Evolutionary conservation across 768 basidiomycete species (phyloP).

Genomic region (Russula brevipes): DNA sequence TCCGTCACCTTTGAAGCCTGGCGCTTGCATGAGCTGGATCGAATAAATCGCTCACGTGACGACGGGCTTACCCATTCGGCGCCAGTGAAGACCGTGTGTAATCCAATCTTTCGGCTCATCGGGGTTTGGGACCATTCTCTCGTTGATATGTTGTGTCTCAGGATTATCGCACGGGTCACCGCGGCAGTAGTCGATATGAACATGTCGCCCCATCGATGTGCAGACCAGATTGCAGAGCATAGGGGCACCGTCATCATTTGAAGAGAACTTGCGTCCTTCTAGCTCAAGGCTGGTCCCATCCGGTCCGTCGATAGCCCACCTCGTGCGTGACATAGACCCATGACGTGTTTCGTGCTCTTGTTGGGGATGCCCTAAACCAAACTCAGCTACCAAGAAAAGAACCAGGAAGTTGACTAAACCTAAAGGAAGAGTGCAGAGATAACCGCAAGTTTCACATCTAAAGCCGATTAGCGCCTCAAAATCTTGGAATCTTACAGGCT

Average conservation of each 20-base stretch:
- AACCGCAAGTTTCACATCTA: slow-evolving; percentile 54
- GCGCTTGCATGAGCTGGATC: neutral
- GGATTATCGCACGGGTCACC: slow-evolving; percentile 39
- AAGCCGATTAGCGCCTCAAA: neutral
- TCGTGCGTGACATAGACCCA: slow-evolving; percentile 55
- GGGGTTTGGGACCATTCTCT: slow-evolving; percentile 43
- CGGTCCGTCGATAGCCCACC: slow-evolving; percentile 53
- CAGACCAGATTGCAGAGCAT: slow-evolving; percentile 64
- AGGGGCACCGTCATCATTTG: slow-evolving; percentile 53
- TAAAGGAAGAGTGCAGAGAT: slow-evolving; percentile 52
- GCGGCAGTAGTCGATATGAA: slow-evolving; percentile 54
- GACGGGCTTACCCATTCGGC: slow-evolving; percentile 43
- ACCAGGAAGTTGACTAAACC: slow-evolving; percentile 33
- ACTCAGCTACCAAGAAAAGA: neutral
- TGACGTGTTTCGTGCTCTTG: slow-evolving; percentile 59
- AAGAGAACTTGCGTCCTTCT: slow-evolving; percentile 50
- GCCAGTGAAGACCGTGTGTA: slow-evolving; percentile 53
- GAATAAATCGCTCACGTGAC: slow-evolving; percentile 8
- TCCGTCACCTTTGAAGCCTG: slow-evolving; percentile 51
- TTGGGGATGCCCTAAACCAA: slow-evolving; percentile 47
- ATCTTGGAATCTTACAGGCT: slow-evolving; percentile 1
- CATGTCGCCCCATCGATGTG: slow-evolving; percentile 50
- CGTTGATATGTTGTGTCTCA: slow-evolving; percentile 44
- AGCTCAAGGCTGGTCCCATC: slow-evolving; percentile 49
- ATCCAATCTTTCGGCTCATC: slow-evolving; percentile 48